Conservation (phyloP, 129 eudicot species). For the Pittosporum tobira region DNA sequence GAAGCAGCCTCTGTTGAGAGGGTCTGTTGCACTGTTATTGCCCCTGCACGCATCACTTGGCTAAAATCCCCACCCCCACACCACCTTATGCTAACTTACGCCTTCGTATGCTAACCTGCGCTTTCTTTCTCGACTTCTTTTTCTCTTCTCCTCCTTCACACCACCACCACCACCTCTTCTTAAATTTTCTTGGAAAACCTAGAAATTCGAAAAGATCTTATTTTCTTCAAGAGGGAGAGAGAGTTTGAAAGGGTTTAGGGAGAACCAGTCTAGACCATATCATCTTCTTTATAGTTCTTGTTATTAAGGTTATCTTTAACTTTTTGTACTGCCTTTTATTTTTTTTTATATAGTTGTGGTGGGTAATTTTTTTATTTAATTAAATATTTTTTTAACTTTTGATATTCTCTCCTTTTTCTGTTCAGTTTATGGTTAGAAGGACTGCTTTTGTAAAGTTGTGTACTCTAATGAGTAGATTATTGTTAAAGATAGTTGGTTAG, state of each 20-base stretch:
- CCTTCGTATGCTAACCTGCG: constrained; percentile 1
- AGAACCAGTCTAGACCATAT: constrained; percentile 20
- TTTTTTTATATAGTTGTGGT: constrained; percentile 5
- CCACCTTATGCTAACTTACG: constrained; percentile 35
- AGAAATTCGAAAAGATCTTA: not conserved
- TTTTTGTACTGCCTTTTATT: constrained; percentile 19
- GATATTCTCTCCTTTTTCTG: constrained; percentile 5
- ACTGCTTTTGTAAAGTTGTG: constrained; percentile 10
- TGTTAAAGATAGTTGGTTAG: constrained; percentile 8
- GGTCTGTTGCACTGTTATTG: constrained; percentile 85
- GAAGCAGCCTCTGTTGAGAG: constrained; percentile 97
- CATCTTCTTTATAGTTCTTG: constrained; percentile 39
- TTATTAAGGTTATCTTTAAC: constrained; percentile 30
- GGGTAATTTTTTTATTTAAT: not conserved
- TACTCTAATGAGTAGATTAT: constrained; percentile 1
- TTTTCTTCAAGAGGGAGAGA: constrained; percentile 11
- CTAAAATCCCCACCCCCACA: constrained; percentile 49
- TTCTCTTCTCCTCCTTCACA: not conserved
- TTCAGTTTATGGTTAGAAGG: constrained; percentile 9
- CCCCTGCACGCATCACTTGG: constrained; percentile 92
- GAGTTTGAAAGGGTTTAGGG: constrained; percentile 22
- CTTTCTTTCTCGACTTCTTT: not conserved
- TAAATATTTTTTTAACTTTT: not conserved
- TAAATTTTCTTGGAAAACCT: not conserved
- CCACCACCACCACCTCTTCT: constrained; percentile 6